Conservation (phyloP, 805 yeast species). For the Saturnispora ahearnii region DNA sequence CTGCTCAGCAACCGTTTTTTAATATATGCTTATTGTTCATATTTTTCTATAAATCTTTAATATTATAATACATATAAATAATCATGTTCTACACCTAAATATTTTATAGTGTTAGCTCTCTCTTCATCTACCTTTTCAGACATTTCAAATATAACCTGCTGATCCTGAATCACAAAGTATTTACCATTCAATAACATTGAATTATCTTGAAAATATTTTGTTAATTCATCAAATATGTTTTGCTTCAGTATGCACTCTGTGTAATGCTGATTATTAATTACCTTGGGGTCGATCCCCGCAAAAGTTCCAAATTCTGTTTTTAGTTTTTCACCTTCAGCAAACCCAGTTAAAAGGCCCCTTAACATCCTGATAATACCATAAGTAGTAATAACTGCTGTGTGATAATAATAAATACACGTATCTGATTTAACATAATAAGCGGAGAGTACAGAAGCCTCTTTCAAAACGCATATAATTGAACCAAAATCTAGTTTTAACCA, state of each 20-base stretch:
- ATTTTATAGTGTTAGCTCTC: background rate
- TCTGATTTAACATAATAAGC: background rate
- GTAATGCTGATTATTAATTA: background rate
- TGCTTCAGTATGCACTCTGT: background rate
- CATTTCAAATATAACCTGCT: conserved; percentile 1
- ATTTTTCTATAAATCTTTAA: background rate
- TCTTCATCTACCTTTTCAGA: background rate
- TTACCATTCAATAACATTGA: background rate
- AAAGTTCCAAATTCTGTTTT: conserved; percentile 6
- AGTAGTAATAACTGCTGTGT: conserved; percentile 8
- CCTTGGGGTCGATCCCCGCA: conserved; percentile 10
- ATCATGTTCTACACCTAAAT: background rate
- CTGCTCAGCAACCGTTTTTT: background rate
- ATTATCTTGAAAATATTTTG: background rate
- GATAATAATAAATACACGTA: conserved; percentile 10
- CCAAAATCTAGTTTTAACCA: conserved; percentile 14
- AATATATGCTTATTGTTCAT: background rate
- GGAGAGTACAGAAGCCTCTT: conserved; percentile 10
- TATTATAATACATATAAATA: background rate
- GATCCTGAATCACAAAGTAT: background rate
- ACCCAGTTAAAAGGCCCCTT: conserved; percentile 15
- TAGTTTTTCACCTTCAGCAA: conserved; percentile 14
- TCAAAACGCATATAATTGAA: conserved; percentile 15
- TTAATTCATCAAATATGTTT: background rate
- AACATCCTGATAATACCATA: conserved; percentile 17